phyloP scores from a whole-genome alignment of 1,139 yeast species.

The Candida buenavistaensis region DNA sequence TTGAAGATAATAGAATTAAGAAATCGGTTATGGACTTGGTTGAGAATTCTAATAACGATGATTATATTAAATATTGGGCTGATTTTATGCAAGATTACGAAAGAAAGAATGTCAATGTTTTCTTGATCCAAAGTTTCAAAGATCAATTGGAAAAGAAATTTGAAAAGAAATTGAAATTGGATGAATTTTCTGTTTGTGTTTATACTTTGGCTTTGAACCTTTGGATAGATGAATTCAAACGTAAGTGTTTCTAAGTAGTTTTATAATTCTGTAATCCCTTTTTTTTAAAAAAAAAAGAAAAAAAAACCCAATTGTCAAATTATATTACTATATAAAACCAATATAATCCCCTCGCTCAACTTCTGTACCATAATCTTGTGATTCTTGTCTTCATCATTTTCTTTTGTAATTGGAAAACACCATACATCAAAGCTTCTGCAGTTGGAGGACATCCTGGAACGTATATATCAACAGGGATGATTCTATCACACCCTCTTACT shows the following conservation, averaged over 20 bases:
- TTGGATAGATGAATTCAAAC: slow-evolving; percentile 6
- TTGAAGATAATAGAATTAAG: slow-evolving; percentile 1
- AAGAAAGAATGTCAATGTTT: neutral
- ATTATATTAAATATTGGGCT: slow-evolving; percentile 6
- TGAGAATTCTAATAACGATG: slow-evolving; percentile 4
- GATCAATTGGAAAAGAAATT: slow-evolving; percentile 3
- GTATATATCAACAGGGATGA: slow-evolving; percentile 86
- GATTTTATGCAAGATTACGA: slow-evolving; percentile 6
- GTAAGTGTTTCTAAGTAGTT: slow-evolving; percentile 4
- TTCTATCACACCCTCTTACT: slow-evolving; percentile 87
- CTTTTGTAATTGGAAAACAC: slow-evolving; percentile 85
- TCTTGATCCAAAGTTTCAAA: slow-evolving; percentile 3
- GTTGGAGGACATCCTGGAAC: slow-evolving; percentile 96
- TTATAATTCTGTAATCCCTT: neutral
- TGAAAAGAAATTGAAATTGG: slow-evolving; percentile 4
- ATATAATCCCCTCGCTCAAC: slow-evolving; percentile 26
- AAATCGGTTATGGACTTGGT: slow-evolving; percentile 4
- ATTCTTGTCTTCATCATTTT: slow-evolving; percentile 82
- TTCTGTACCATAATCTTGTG: slow-evolving; percentile 86
- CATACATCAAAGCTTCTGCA: slow-evolving; percentile 88
- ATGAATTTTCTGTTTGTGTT: slow-evolving; percentile 4
- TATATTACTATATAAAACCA: neutral
- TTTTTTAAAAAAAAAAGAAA: neutral
- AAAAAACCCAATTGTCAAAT: neutral
- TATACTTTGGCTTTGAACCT: slow-evolving; percentile 6